Base-by-base conservation (phyloP, 129 eudicot species). In the Scalesia atractyloides region DNA sequence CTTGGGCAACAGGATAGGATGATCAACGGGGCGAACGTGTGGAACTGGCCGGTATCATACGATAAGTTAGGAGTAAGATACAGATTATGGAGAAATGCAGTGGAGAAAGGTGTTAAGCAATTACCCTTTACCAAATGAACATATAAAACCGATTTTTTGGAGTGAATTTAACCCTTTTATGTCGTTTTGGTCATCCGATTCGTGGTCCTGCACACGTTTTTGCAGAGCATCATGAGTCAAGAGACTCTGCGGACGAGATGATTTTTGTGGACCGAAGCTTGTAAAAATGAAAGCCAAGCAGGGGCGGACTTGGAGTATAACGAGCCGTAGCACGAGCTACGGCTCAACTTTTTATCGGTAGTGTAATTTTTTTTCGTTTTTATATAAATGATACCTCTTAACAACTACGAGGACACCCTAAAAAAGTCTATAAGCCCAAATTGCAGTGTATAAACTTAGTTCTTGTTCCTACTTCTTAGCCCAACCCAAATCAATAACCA, bases 1-100 rank as follows among this genome's bases (percentile, higher is more conserved):
- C 77, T 88, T 16, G 97, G 97, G 39, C 96, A 91, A 76, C 97
- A 91, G 15, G 96, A 91, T n/a, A 74, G 96, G 41, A 91, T 91
- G 96, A 74, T 73, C 30, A 86, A 86, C 4, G 97, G 97, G n/a
- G 92, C 79, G 50, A 91, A 91, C 22, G 83, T 88, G 17, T 91
- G 97, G 97, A 91, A 91, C 69, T 76, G 69, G 85, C 97, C 96
- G 0, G 97, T 91, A 44, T 69, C 90, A 30, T 91, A 91, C 48
- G 96, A 91, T 80, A 88, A 91, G 79, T 76, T 91, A 46, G 96
- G 97, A 37, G 96, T 91, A 72, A 84, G 92, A 72, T 91, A 91
- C 79, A 81, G 96, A 82, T 58, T 80, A 69, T 91, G 97, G 97
- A 88, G 97, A 80, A 83, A 91, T 67, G 81, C 88, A 3, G 79